Percentiles rank a stretch among this genome's conserved stretches.
Conservation (phyloP, 2,329 filamentous ascomycete genomes). For the Periconia sp. region DNA sequence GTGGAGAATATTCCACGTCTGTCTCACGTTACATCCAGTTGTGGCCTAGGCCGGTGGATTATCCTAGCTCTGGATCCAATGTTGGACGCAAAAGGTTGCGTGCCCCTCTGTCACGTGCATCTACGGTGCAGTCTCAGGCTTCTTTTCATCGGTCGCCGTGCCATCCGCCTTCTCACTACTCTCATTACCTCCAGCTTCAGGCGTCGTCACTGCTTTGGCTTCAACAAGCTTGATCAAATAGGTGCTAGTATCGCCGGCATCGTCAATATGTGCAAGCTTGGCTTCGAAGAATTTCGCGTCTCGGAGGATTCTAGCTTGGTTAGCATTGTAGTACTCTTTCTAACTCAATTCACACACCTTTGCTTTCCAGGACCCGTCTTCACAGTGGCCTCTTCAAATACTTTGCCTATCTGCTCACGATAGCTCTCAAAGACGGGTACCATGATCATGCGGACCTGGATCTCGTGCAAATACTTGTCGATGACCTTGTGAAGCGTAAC, state of each 20-base stretch:
- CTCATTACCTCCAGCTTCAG: constrained; percentile 5
- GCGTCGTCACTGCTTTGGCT: constrained; percentile 51
- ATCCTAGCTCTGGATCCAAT: neutral
- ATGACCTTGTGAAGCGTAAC: constrained; percentile 81
- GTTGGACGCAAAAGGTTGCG: neutral
- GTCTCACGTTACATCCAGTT: neutral
- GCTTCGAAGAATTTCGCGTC: constrained; percentile 74
- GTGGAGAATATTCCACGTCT: neutral
- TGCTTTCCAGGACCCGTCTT: constrained; percentile 69
- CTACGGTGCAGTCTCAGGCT: neutral
- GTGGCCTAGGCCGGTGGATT: too few relatives aligned
- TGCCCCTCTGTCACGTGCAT: neutral
- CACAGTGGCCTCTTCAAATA: constrained; percentile 66
- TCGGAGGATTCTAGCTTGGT: constrained; percentile 64
- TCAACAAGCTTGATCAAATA: constrained; percentile 67
- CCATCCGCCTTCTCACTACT: constrained; percentile 1
- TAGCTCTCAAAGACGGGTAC: constrained; percentile 80
- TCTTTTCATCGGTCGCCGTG: neutral
- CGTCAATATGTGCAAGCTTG: constrained; percentile 75
- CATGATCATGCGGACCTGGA: constrained; percentile 81
- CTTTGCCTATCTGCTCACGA: constrained; percentile 73
- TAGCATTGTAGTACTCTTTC: constrained; percentile 6
- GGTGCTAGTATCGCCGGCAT: constrained; percentile 72
- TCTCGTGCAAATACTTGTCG: constrained; percentile 76
- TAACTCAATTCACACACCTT: constrained; percentile 58